phyloP scores from a whole-genome alignment of 331 rosid genomes.

The Acacia pycnantha region DNA sequence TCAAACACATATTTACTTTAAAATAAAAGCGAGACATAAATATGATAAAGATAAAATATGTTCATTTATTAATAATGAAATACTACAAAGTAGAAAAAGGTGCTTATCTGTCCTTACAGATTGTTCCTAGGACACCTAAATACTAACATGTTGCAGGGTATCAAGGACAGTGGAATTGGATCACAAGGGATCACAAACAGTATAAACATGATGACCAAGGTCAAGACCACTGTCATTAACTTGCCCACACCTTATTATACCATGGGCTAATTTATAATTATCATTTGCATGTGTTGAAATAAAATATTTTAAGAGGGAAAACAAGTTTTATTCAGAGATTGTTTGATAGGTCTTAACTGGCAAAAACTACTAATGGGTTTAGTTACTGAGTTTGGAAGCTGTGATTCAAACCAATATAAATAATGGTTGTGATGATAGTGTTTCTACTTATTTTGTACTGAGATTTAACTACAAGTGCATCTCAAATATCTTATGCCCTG shows the following conservation, averaged over 20 bases:
- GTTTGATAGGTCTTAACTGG: conserved; percentile 19
- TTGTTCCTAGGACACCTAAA: no score
- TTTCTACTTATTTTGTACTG: conserved; percentile 16
- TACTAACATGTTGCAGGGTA: conserved; percentile 84
- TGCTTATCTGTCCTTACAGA: no score
- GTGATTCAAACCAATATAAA: conserved; percentile 29
- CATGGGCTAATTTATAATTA: conserved; percentile 67
- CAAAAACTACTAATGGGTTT: conserved; percentile 3
- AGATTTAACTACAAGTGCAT: conserved; percentile 26
- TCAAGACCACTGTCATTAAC: conserved; percentile 93
- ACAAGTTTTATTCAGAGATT: neutral
- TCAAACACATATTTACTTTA: no score
- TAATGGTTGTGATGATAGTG: conserved; percentile 29
- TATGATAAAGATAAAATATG: no score
- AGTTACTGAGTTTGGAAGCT: conserved; percentile 19
- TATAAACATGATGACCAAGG: conserved; percentile 95
- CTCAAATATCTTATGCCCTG: conserved; percentile 15
- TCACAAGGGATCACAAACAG: conserved; percentile 99
- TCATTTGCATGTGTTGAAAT: neutral
- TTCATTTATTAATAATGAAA: no score
- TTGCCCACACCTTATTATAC: conserved; percentile 92
- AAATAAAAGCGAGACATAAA: no score
- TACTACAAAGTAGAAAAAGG: no score
- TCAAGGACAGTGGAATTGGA: conserved; percentile 96
- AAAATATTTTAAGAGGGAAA: neutral